Conservation (phyloP, 805 yeast genomes). For the Ogataea paradorogensis region DNA sequence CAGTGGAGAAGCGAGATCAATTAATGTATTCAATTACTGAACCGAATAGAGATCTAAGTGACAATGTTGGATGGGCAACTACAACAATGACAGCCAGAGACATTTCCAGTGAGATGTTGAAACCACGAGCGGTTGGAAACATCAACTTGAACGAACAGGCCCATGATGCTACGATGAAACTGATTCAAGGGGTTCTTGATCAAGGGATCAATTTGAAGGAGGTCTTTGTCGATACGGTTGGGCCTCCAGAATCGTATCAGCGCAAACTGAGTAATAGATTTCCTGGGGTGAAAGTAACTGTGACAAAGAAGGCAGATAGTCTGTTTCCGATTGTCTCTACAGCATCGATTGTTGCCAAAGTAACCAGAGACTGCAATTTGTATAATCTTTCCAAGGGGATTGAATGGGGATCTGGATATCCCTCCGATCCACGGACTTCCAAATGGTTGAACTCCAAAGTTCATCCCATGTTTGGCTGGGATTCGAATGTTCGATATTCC, state of each 20-base stretch:
- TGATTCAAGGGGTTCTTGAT: constrained; percentile 64
- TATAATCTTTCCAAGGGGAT: constrained; percentile 19
- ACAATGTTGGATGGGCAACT: constrained; percentile 83
- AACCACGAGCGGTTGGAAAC: constrained; percentile 53
- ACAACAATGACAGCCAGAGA: constrained; percentile 83
- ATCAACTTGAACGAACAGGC: constrained; percentile 93
- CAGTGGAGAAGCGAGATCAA: constrained; percentile 63
- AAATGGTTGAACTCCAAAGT: constrained; percentile 64
- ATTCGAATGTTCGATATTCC: constrained; percentile 67
- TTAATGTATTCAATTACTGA: constrained; percentile 52
- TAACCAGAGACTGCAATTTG: constrained; percentile 68
- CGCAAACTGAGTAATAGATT: constrained; percentile 66
- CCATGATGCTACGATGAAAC: constrained; percentile 84
- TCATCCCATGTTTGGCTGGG: constrained; percentile 86
- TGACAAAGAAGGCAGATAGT: constrained; percentile 93
- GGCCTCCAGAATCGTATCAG: constrained; percentile 87
- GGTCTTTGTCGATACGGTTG: constrained; percentile 92
- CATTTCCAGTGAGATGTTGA: constrained; percentile 84
- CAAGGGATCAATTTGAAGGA: constrained; percentile 64
- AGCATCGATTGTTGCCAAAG: constrained; percentile 95
- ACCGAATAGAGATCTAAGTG: constrained; percentile 45
- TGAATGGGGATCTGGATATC: constrained; percentile 87
- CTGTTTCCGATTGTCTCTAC: constrained; percentile 88
- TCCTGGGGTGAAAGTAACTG: constrained; percentile 71
- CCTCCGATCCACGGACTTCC: constrained; percentile 87